Base-by-base conservation (phyloP, 176 grass and related monocot genomes). In the Puya raimondii region DNA sequence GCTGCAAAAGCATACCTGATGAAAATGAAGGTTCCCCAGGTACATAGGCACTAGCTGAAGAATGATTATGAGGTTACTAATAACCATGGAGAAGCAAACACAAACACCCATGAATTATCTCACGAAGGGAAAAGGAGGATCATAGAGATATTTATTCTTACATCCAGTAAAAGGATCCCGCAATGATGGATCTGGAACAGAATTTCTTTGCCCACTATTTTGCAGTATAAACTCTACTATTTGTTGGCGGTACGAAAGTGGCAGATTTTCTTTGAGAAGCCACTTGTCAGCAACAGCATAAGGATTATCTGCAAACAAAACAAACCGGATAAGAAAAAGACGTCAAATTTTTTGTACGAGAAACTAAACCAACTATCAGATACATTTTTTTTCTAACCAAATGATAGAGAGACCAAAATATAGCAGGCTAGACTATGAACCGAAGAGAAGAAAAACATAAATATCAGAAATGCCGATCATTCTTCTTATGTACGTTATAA, bases 191-290 rank as follows among this genome's bases (percentile, higher is more conserved):
- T 99, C 89, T 74, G 84, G 80, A 78, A 84, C 81, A 72, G 88
- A 91, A 50, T 88, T 83, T 23, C 80, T 93, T 74, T 99, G 94
- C 22, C 94, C 89, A 69, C 87, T 83, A 79, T 93, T 99, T 78
- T 99, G 86, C 42, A 93, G 75, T 80, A 99, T 99, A 79, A 99
- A 99, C 74, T 99, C 94, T 64, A 99, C 94, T 23, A 99, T 74
- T 77, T 99, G 94, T 74, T 99, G 89, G 0, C 94, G 89, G 71
- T 92, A 93, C 20, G 94, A 89, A 71, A 88, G 56, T 15, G 94
- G 94, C 74, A 99, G 69, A 74, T 88, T 90, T 85, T 99, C 94
- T 69, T 87, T 93, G 59, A 99, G 54, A 75, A 99, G 89, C 94
- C 94, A 99, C 75, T 88, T 93, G 63, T 93, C 94, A 21, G 94